Percentiles rank a stretch among this genome's conserved stretches.
These are phyloP conservation scores for Chloranthus sessilifolius DNA, from an alignment of 164 flowering plant genomes.

Conservation along the genomic window DNA sequence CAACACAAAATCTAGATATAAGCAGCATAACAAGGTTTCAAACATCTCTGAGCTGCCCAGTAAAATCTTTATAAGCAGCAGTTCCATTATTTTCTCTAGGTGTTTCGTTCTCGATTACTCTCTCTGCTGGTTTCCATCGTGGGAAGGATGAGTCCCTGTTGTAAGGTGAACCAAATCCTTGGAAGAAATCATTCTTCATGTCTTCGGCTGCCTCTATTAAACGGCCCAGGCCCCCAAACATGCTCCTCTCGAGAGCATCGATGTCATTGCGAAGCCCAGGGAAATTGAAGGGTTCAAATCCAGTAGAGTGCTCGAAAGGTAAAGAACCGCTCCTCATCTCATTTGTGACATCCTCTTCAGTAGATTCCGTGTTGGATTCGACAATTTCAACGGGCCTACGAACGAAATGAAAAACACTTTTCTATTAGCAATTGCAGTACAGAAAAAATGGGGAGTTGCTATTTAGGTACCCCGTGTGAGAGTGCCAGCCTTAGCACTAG, in stretches of 20 bases:
- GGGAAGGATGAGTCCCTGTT: conserved; percentile 31
- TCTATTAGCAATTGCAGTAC: background rate
- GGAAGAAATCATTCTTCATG: conserved; percentile 53
- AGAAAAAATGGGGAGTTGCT: background rate
- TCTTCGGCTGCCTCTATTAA: conserved; percentile 83
- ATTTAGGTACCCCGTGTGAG: background rate
- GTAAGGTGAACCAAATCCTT: conserved; percentile 24
- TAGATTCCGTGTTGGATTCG: conserved; percentile 71
- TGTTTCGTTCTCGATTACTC: conserved; percentile 21
- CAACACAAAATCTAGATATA: no score
- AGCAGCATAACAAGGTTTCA: no score
- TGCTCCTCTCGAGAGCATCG: conserved; percentile 48
- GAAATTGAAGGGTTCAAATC: conserved; percentile 35
- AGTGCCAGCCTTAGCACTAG: no score
- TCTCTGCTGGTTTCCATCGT: conserved; percentile 44
- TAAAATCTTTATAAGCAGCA: conserved; percentile 45
- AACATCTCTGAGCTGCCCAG: conserved; percentile 69
- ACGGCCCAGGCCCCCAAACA: conserved; percentile 43
- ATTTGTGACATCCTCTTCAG: conserved; percentile 82
- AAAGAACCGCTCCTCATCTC: conserved; percentile 35
- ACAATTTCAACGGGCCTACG: conserved; percentile 76
- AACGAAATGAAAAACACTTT: background rate
- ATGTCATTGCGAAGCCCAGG: conserved; percentile 82
- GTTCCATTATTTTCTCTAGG: conserved; percentile 22
- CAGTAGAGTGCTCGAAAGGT: conserved; percentile 22